Conservation (phyloP, 345 rosid species). For the Melastoma malabathricum region DNA sequence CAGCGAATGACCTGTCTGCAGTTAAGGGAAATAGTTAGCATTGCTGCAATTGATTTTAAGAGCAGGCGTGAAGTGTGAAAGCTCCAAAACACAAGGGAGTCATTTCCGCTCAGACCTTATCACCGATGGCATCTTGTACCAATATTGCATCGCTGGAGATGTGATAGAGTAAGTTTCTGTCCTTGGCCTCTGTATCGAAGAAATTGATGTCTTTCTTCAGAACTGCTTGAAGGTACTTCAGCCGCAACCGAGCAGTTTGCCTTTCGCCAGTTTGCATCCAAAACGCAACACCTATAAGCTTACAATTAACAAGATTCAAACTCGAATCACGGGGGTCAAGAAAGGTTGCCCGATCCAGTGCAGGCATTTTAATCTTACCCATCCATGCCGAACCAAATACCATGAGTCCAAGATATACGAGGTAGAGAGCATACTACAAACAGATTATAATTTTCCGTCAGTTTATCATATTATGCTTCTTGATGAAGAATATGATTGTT, state of each 20-base stretch:
- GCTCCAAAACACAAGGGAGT: background rate
- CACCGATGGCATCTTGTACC: constrained; percentile 84
- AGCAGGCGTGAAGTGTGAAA: background rate
- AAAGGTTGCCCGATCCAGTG: too few species aligned
- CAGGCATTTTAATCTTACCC: constrained; percentile 20
- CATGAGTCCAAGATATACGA: constrained; percentile 50
- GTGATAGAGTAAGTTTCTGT: constrained; percentile 44
- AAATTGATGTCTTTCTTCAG: constrained; percentile 47
- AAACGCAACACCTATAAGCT: constrained; percentile 40
- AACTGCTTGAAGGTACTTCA: constrained; percentile 52
- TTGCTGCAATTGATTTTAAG: background rate
- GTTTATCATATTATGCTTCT: too few species aligned
- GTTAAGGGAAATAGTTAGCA: constrained; percentile 5
- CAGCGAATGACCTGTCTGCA: constrained; percentile 66
- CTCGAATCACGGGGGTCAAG: constrained; percentile 2
- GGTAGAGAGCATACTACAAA: constrained; percentile 49
- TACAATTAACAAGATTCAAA: constrained; percentile 1
- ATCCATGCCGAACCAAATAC: constrained; percentile 57
- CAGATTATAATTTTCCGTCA: background rate
- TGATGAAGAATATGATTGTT: too few species aligned
- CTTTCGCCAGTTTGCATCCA: constrained; percentile 92
- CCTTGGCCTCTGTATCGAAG: constrained; percentile 69
- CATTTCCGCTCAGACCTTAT: constrained; percentile 34
- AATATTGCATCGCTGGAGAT: constrained; percentile 78
- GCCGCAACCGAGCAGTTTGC: constrained; percentile 60